Conservation (phyloP, 805 yeast species). For the Saturnispora hagleri region DNA sequence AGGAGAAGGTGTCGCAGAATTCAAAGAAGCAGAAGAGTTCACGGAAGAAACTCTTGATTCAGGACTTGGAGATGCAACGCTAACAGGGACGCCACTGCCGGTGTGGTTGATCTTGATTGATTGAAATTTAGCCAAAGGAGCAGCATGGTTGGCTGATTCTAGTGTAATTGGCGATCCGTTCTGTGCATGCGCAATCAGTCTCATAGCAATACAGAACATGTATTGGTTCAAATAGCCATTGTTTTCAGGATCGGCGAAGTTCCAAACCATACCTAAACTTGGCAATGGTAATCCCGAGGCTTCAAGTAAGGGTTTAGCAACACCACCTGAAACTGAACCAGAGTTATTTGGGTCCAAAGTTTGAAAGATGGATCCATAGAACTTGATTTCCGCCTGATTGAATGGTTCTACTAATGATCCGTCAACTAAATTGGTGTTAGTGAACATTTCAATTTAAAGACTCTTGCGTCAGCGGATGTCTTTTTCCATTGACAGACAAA, state of each 20-base stretch:
- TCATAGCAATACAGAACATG: slow-evolving; percentile 78
- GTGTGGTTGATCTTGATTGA: slow-evolving; percentile 27
- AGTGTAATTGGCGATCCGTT: slow-evolving; percentile 49
- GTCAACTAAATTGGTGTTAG: slow-evolving; percentile 6
- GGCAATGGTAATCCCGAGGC: slow-evolving; percentile 76
- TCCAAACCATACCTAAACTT: slow-evolving; percentile 87
- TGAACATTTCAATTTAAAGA: neutral
- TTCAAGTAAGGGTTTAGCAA: slow-evolving; percentile 74
- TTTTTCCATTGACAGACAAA: neutral
- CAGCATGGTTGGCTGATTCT: slow-evolving; percentile 42
- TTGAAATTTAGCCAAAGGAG: slow-evolving; percentile 58
- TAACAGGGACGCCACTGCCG: slow-evolving; percentile 24
- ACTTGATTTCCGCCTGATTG: slow-evolving; percentile 67
- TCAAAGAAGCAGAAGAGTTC: slow-evolving; percentile 22
- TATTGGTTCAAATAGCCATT: slow-evolving; percentile 73
- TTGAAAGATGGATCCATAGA: slow-evolving; percentile 68
- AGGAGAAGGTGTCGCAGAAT: slow-evolving; percentile 22
- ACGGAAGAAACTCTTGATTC: slow-evolving; percentile 29
- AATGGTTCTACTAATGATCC: slow-evolving; percentile 29
- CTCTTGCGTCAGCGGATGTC: neutral
- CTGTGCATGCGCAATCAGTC: slow-evolving; percentile 85
- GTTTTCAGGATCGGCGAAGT: slow-evolving; percentile 81
- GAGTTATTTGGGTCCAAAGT: slow-evolving; percentile 69
- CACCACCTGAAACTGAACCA: slow-evolving; percentile 83
- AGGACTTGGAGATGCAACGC: slow-evolving; percentile 1